phyloP scores from a whole-genome alignment of 305 asterid genomes.

The Fraxinus angustifolia region DNA sequence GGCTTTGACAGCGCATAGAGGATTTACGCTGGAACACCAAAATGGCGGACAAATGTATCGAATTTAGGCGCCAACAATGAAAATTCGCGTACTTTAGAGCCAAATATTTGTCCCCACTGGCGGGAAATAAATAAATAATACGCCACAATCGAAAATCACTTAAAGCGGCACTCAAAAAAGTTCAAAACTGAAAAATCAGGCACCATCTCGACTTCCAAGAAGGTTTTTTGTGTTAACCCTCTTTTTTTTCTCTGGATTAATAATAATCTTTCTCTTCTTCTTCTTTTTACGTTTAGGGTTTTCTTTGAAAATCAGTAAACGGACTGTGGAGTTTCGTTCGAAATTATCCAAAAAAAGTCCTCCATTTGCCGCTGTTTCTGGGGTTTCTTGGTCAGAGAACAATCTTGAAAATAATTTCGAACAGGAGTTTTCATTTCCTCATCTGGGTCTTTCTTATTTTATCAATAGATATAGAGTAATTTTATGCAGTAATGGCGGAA shows the following conservation, averaged over 20 bases:
- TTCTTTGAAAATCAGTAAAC: neutral
- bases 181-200: neutral
- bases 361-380: neutral
- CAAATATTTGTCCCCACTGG: neutral
- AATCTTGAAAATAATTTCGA: neutral
- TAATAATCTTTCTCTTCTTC: neutral
- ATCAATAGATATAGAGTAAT: neutral
- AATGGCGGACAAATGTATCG: neutral
- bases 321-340: neutral
- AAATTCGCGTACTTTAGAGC: neutral
- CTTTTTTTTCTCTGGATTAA: neutral
- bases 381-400: neutral
- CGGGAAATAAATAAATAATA: constrained; percentile 1
- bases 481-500: constrained; percentile 39
- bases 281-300: neutral
- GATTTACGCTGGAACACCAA: neutral
- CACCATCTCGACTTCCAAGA: constrained; percentile 16
- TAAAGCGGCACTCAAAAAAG: neutral
- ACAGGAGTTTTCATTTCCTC: constrained; percentile 3
- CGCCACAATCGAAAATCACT: neutral
- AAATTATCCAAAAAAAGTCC: neutral
- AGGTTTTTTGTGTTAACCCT: neutral
- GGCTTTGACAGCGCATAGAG: neutral
- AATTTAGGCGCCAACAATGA: constrained; percentile 21
- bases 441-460: neutral